Evolutionary conservation across 306 rosid species (phyloP).

Genomic region (Citrullus mucosospermus): DNA sequence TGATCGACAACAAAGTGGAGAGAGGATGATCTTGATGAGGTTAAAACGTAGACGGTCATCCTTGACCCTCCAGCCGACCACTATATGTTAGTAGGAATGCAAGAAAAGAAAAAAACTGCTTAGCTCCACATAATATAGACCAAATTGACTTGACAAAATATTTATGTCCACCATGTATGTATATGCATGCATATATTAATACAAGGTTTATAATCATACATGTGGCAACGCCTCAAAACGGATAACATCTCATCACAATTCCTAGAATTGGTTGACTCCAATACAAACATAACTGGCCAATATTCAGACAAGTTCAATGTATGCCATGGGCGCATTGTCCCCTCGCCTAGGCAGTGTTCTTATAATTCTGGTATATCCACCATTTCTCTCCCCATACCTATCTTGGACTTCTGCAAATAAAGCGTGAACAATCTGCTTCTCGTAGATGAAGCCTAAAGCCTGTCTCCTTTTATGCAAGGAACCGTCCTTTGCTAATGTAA

Average conservation of each 20-base stretch:
- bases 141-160: neutral
- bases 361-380: conserved; percentile 81
- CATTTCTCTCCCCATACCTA: conserved; percentile 88
- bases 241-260: neutral
- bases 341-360: conserved; percentile 85
- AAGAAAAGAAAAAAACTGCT: neutral
- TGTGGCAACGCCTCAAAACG: neutral
- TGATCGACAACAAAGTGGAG: neutral
- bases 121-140: neutral
- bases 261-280: neutral
- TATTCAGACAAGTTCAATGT: conserved; percentile 82
- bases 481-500: conserved; percentile 84
- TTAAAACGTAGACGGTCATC: neutral
- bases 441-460: conserved; percentile 86
- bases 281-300: neutral
- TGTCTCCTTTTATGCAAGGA: conserved; percentile 96
- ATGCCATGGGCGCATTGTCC: conserved; percentile 98
- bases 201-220: neutral
- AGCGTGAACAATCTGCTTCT: conserved; percentile 95
- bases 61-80: neutral
- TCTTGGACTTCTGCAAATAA: conserved; percentile 80
- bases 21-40: neutral
- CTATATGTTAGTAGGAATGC: neutral
- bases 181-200: neutral
- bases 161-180: neutral